Evolutionary conservation across 2,329 filamentous ascomycete genomes (phyloP).

Genomic region (Trichoderma guizhouense): DNA sequence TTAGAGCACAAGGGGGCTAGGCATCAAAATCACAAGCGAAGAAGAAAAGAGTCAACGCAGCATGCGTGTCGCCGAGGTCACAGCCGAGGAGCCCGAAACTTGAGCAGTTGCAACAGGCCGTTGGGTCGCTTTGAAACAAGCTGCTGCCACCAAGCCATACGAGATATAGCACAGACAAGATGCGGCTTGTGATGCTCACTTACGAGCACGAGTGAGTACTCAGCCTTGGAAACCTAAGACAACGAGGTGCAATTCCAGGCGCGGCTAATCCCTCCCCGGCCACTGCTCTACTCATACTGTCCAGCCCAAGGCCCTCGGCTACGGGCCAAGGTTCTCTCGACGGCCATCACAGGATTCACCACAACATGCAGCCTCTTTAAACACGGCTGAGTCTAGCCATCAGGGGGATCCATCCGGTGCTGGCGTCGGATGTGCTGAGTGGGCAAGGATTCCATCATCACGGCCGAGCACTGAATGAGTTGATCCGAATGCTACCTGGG

Average conservation of each 20-base stretch:
- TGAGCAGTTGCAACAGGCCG: not conserved
- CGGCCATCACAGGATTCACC: not conserved
- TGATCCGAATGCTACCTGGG: slow-evolving; percentile 6
- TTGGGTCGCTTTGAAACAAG: not conserved
- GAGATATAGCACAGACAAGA: not conserved
- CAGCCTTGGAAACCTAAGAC: not conserved
- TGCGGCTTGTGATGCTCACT: not conserved
- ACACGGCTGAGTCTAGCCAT: not conserved
- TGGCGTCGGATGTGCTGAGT: not conserved
- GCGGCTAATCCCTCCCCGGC: not conserved
- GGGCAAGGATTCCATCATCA: not conserved
- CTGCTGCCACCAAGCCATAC: not conserved
- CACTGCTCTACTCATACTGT: not conserved
- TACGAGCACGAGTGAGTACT: not conserved
- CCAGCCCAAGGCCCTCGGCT: not conserved
- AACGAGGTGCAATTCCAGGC: not conserved
- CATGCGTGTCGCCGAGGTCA: not conserved
- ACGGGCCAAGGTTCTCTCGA: not conserved
- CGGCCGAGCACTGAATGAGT: not conserved
- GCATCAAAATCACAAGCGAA: not conserved
- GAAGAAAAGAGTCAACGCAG: not conserved
- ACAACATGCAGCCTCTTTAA: slow-evolving; percentile 11
- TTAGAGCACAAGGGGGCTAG: not conserved
- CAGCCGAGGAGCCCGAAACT: slow-evolving; percentile 5
- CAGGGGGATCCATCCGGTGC: not conserved